A percentile compares a stretch with the other conserved stretches of the same genome.
phyloP scores from a whole-genome alignment of 345 rosid species.

The Trapa bicornis region DNA sequence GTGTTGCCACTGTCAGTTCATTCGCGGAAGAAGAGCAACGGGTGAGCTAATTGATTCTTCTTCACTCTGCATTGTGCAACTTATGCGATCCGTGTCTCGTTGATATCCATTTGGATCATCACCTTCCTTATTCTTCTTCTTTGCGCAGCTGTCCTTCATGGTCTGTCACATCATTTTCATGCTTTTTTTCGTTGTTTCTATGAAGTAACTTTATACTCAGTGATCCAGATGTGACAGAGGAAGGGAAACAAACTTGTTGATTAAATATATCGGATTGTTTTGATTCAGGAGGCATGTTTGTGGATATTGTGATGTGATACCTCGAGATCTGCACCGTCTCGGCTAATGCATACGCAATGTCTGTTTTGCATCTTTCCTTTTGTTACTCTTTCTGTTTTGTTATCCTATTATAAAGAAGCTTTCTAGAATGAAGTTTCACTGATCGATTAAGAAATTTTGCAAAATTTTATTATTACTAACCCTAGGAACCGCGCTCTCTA shows the following conservation, averaged over 20 bases:
- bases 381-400: neutral
- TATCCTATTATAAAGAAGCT: neutral
- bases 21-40: neutral
- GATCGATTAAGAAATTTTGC: neutral
- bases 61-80: neutral
- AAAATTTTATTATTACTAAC: neutral
- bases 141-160: neutral
- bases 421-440: neutral
- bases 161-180: neutral
- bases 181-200: neutral
- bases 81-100: neutral
- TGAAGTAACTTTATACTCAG: neutral
- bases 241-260: no score
- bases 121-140: neutral
- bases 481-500: neutral
- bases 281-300: neutral
- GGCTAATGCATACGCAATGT: neutral
- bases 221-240: neutral
- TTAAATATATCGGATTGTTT: neutral
- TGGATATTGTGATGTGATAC: neutral
- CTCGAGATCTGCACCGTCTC: neutral
- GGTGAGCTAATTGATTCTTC: neutral
- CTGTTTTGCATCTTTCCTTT: neutral
- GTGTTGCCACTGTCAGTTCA: neutral
- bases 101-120: neutral